Percentiles rank a stretch among this genome's conserved stretches.
These are phyloP conservation scores for Trichothecium roseum DNA, from an alignment of 2,329 filamentous ascomycete genomes.

Conservation along the genomic window DNA sequence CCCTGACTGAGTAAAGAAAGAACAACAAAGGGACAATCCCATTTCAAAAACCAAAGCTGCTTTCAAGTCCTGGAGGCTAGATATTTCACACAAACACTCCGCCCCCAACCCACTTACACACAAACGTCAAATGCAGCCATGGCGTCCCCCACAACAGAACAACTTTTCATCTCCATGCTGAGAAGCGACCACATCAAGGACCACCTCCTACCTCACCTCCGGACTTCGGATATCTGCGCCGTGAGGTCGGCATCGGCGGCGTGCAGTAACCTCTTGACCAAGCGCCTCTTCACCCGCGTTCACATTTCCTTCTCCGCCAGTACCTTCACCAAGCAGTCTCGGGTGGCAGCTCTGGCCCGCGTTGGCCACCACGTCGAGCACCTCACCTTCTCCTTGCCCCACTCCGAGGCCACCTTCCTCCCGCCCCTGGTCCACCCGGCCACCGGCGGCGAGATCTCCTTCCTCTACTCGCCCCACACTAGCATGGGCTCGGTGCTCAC, in stretches of 20 bases:
- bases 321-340: slow-evolving; percentile 64
- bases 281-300: slow-evolving; percentile 57
- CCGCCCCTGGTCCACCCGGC: slow-evolving; percentile 73
- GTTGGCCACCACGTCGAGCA: slow-evolving; percentile 73
- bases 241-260: slow-evolving; percentile 59
- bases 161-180: slow-evolving; percentile 44
- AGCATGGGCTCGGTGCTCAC: slow-evolving; percentile 50
- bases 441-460: slow-evolving; percentile 68
- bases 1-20: too few relatives aligned
- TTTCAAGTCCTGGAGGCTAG: too few relatives aligned
- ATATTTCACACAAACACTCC: too few relatives aligned
- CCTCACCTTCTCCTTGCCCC: slow-evolving; percentile 67
- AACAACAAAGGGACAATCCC: too few relatives aligned
- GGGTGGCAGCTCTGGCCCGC: slow-evolving; percentile 63
- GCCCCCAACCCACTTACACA: too few relatives aligned
- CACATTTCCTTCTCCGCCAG: slow-evolving; percentile 61
- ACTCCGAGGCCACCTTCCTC: slow-evolving; percentile 68
- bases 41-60: too few relatives aligned
- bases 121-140: slow-evolving; percentile 26
- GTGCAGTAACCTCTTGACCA: slow-evolving; percentile 60
- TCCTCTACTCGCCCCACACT: slow-evolving; percentile 71
- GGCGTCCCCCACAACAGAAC: slow-evolving; percentile 33
- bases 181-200: slow-evolving; percentile 39
- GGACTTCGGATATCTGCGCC: slow-evolving; percentile 42
- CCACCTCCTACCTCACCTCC: slow-evolving; percentile 36